Conservation (phyloP, 169 alveolate genomes). For the Plasmodium gonderi region DNA sequence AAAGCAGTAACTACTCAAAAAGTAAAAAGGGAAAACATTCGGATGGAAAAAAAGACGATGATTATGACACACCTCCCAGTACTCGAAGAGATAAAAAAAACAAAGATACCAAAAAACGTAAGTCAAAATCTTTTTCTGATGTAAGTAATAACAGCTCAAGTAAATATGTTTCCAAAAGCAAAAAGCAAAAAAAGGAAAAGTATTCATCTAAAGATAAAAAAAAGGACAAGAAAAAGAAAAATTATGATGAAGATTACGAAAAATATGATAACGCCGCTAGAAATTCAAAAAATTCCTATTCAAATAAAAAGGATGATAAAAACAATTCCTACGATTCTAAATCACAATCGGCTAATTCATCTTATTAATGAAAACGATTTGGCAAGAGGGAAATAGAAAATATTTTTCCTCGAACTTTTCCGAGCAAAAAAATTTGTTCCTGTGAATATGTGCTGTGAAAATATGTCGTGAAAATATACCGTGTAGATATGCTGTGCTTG, state of each 20-base stretch:
- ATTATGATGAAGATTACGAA: conserved; percentile 16
- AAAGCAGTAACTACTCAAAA: neutral
- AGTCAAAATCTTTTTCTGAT: conserved; percentile 9
- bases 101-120: conserved; percentile 29
- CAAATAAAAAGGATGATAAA: neutral
- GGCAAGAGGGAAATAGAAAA: neutral
- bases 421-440: neutral
- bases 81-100: neutral
- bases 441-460: no score
- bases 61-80: conserved; percentile 7
- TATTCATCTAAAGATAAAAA: conserved; percentile 30
- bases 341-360: conserved; percentile 23
- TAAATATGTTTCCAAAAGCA: conserved; percentile 27
- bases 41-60: conserved; percentile 17
- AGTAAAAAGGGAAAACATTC: conserved; percentile 6
- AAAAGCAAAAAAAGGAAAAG: conserved; percentile 36
- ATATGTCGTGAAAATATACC: neutral
- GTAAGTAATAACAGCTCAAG: conserved; percentile 17
- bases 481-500: no score
- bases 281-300: conserved; percentile 14
- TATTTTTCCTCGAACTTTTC: neutral
- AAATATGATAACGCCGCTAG: neutral
- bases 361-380: neutral
- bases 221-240: conserved; percentile 10
- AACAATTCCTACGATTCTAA: conserved; percentile 14